Conservation (phyloP, 2,329 filamentous ascomycete species). For the Xylaria sp. region DNA sequence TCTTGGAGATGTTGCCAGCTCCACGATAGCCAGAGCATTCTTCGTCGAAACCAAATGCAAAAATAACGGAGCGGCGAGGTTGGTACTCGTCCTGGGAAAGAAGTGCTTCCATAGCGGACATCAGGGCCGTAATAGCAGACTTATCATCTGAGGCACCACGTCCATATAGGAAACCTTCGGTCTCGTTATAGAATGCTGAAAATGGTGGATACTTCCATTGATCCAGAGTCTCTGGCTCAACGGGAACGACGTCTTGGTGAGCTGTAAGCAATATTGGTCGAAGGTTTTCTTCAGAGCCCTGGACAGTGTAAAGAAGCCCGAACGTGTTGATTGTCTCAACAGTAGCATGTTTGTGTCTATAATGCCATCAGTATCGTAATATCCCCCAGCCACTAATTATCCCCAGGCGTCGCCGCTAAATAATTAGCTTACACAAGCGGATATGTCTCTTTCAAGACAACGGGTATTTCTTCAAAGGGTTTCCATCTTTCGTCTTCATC, state of each 20-base stretch:
- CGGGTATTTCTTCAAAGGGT: constrained; percentile 11
- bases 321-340: constrained; percentile 15
- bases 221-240: constrained; percentile 12
- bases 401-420: neutral
- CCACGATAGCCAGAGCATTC: constrained; percentile 23
- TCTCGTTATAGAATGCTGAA: neutral
- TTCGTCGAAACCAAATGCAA: constrained; percentile 26
- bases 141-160: constrained; percentile 27
- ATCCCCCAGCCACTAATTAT: neutral
- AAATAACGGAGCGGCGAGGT: constrained; percentile 20
- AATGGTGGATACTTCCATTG: constrained; percentile 21
- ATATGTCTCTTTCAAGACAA: neutral
- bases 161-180: constrained; percentile 11
- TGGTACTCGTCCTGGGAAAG: constrained; percentile 18
- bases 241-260: constrained; percentile 28
- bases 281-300: constrained; percentile 9
- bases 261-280: constrained; percentile 16
- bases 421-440: constrained; percentile 12
- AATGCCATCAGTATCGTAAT: neutral
- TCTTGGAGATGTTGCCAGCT: constrained; percentile 19
- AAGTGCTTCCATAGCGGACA: constrained; percentile 24
- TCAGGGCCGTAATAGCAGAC: constrained; percentile 16
- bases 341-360: constrained; percentile 8
- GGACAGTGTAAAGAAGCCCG: constrained; percentile 15
- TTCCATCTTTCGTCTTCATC: constrained; percentile 23